Evolutionary conservation across 179 eudicot species (phyloP), one percentile per base, ranked within the genome.

Genomic region (Beta corolliflora): DNA sequence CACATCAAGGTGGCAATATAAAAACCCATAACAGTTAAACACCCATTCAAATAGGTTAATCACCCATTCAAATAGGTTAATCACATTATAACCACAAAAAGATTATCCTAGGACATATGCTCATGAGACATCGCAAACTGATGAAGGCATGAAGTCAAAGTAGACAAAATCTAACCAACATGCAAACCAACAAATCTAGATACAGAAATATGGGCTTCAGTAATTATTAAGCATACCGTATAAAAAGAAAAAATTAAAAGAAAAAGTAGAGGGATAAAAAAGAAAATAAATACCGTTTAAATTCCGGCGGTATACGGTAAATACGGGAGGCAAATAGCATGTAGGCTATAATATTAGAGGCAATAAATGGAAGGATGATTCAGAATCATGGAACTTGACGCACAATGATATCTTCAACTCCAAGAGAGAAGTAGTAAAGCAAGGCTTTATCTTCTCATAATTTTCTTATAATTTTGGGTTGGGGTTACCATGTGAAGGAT

Each of bases 101-200:
- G 11, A 64, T 19, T 64, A 15, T 6, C 56, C 16, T 50, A 71
- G 10, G 36, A 9, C 55, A 46, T 36, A 48, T 36, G 23, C 56
- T 71, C 21, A 45, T 58, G 44, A 25, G 9, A 55, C 14, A 54
- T 5, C 29, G 2, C 4, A 13, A n/a, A 55, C 77, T 7, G 56
- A 11, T 44, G 15, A 58, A 48, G 41, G 1, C 41, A 36, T 36
- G 41, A 36, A 29, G 1, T 19, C 36, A 23, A 81, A 23, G 31
- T 31, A 46, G 29, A 78, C 31, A 18, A 58, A 79, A 50, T n/a
- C 10, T 59, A 54, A 71, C 50, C 50, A 71, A 71, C 55, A 71
- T 45, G 56, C 9, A n/a, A 71, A 12, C 9, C 41, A 71, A 7
- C 6, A 71, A 9, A 21, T n/a, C 52, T 68, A 68, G 73, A 69